Conservation (phyloP, 345 rosid genomes). For the Orychophragmus violaceus region DNA sequence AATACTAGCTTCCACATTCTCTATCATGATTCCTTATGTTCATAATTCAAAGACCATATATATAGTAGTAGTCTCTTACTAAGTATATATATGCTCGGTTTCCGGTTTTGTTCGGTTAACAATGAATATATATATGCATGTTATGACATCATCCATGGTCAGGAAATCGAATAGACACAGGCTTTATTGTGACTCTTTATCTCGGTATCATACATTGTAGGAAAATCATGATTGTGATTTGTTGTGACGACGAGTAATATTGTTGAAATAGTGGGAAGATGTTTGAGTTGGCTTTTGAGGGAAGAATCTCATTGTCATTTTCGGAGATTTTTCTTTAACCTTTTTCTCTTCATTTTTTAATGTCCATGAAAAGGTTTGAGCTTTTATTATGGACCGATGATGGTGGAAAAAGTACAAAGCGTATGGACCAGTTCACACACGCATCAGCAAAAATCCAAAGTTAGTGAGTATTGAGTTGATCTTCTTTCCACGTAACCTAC, state of each 20-base stretch:
- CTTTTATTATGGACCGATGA: background rate
- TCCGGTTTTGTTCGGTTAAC: background rate
- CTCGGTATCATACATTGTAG: background rate
- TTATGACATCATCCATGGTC: conserved; percentile 12
- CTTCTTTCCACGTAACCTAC: conserved; percentile 23
- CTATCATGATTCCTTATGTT: background rate
- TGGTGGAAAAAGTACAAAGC: conserved; percentile 8
- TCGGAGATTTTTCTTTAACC: background rate
- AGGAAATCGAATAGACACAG: conserved; percentile 3
- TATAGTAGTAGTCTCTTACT: background rate
- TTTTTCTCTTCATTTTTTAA: background rate
- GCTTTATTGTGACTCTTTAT: conserved; percentile 11
- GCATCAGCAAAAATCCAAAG: conserved; percentile 6
- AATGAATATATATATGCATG: background rate
- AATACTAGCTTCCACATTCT: background rate
- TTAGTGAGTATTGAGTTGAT: conserved; percentile 18
- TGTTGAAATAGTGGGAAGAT: background rate
- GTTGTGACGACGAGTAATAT: background rate
- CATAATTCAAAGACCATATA: background rate
- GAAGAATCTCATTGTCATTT: background rate
- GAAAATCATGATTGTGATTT: background rate
- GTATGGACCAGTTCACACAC: conserved; percentile 16
- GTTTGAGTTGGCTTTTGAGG: background rate
- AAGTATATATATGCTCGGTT: background rate
- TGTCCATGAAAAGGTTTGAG: background rate